Evolutionary conservation across 345 rosid genomes (phyloP).

Genomic region (Populus pruinosa): DNA sequence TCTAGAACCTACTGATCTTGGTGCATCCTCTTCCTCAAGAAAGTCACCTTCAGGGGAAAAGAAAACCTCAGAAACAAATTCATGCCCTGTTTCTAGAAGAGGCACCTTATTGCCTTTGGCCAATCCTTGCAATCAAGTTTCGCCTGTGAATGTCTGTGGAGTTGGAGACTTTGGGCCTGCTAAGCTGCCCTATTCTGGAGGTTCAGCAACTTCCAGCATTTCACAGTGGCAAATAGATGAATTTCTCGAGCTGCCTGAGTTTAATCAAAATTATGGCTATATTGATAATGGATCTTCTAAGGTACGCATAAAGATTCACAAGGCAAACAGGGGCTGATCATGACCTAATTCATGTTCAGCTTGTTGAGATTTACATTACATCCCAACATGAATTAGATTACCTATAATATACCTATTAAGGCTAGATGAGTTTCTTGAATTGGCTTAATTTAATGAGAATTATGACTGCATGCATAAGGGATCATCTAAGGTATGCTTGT

Average conservation of each 20-base stretch:
- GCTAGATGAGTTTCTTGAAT: constrained; percentile 60
- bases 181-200: constrained; percentile 58
- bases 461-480: constrained; percentile 62
- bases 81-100: constrained; percentile 32
- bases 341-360: not conserved
- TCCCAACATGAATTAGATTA: not conserved
- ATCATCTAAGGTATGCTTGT: constrained; percentile 63
- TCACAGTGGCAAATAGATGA: constrained; percentile 85
- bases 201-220: constrained; percentile 57
- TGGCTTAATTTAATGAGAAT: constrained; percentile 55
- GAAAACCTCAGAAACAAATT: constrained; percentile 38
- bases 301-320: constrained; percentile 38
- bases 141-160: constrained; percentile 32
- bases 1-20: constrained; percentile 55
- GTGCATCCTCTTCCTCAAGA: constrained; percentile 47
- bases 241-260: constrained; percentile 57
- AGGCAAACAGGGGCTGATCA: not conserved
- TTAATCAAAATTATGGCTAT: constrained; percentile 56
- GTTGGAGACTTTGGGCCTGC: constrained; percentile 21
- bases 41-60: constrained; percentile 50
- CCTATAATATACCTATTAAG: not conserved
- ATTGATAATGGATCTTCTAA: constrained; percentile 76
- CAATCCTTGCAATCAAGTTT: constrained; percentile 31
- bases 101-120: constrained; percentile 23
- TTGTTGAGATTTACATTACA: not conserved